Percentiles rank a stretch among this genome's conserved stretches.
Conservation (phyloP, 768 basidiomycete genomes). For the Suillus placidus region DNA sequence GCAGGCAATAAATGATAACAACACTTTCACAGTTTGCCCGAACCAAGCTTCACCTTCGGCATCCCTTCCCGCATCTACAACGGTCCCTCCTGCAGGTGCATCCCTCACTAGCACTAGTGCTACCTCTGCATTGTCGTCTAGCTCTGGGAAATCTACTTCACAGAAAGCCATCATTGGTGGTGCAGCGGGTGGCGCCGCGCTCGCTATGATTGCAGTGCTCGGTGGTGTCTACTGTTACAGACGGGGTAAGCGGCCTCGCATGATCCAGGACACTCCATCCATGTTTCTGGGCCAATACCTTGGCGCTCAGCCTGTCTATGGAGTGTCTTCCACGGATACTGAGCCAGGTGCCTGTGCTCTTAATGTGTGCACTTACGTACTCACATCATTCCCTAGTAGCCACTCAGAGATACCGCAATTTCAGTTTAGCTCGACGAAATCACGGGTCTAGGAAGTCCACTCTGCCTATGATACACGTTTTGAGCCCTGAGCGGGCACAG, state of each 20-base stretch:
- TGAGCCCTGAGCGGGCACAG: not conserved
- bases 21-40: slow-evolving; percentile 31
- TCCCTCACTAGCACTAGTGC: not conserved
- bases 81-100: not conserved
- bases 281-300: not conserved
- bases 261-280: not conserved
- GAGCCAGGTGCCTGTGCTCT: not conserved
- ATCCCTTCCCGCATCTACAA: slow-evolving; percentile 6
- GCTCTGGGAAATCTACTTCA: not conserved
- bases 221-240: not conserved
- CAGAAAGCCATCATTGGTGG: not conserved
- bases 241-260: not conserved
- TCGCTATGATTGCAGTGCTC: not conserved
- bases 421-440: not conserved
- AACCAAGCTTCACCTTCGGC: slow-evolving; percentile 15
- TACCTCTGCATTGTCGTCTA: not conserved
- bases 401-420: not conserved
- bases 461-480: not conserved
- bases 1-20: slow-evolving; percentile 23
- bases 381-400: not conserved
- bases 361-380: not conserved
- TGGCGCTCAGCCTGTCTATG: not conserved
- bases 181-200: not conserved
- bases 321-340: not conserved
- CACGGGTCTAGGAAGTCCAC: not conserved